These are phyloP conservation scores for Collybia sp. DNA, from an alignment of 768 basidiomycete genomes.

Conservation along the genomic window DNA sequence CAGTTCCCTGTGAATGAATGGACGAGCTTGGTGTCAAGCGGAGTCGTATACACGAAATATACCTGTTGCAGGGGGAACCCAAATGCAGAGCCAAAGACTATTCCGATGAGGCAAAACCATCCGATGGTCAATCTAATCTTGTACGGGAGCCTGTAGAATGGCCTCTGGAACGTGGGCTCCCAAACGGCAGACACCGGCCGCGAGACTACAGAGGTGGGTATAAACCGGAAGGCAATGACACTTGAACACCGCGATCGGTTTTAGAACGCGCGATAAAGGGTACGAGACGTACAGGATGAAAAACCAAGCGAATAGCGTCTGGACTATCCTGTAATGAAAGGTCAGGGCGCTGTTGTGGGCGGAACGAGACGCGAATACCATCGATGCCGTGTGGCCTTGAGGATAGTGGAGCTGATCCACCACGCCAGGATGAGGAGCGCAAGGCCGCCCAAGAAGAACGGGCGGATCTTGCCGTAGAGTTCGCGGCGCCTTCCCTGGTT, in stretches of 20 bases:
- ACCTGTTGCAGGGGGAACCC: conserved; percentile 55
- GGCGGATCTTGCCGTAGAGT: conserved; percentile 24
- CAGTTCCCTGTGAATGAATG: conserved; percentile 29
- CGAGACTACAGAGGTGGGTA: conserved; percentile 67
- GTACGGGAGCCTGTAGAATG: conserved; percentile 58
- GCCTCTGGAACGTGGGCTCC: conserved; percentile 58
- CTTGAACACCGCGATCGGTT: conserved; percentile 21
- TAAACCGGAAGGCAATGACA: conserved; percentile 81
- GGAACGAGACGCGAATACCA: conserved; percentile 41
- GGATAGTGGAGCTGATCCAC: conserved; percentile 78
- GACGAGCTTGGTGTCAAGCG: conserved; percentile 3
- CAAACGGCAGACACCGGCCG: conserved; percentile 69
- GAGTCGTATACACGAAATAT: conserved; percentile 28
- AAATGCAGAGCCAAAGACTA: conserved; percentile 85
- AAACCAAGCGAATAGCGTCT: conserved; percentile 80
- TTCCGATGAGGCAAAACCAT: conserved; percentile 71
- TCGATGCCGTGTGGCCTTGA: conserved; percentile 66
- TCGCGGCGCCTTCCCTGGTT: neutral
- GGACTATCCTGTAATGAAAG: conserved; percentile 55
- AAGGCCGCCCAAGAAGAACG: conserved; percentile 42
- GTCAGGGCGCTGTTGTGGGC: conserved; percentile 6
- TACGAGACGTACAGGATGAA: conserved; percentile 56
- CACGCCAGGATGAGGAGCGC: conserved; percentile 70
- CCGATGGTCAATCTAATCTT: conserved; percentile 58
- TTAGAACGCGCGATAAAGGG: neutral